Percentiles rank a stretch among this genome's conserved stretches.
Evolutionary conservation across 495 filamentous ascomycete genomes (phyloP).

Genomic region (Neurospora sp.): DNA sequence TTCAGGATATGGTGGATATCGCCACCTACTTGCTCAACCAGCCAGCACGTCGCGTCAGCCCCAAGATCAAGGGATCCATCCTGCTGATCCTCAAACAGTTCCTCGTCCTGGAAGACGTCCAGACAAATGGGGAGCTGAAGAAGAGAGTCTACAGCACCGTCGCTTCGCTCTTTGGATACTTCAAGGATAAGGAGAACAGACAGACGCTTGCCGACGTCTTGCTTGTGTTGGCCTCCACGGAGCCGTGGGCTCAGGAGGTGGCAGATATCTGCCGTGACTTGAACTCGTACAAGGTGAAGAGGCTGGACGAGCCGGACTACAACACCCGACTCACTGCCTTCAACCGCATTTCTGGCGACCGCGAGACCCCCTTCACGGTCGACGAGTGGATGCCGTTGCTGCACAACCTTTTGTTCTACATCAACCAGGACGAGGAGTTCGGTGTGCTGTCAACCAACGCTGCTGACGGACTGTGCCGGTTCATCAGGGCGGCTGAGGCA

Average conservation of each 20-base stretch:
- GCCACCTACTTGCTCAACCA: conserved; percentile 74
- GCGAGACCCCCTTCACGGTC: conserved; percentile 44
- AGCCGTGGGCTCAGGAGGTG: conserved; percentile 48
- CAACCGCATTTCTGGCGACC: conserved; percentile 52
- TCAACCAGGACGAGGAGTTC: conserved; percentile 79
- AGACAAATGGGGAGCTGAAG: conserved; percentile 47
- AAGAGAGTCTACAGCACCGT: conserved; percentile 50
- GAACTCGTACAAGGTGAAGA: conserved; percentile 60
- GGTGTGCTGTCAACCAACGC: conserved; percentile 73
- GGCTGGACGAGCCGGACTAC: conserved; percentile 78
- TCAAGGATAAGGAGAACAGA: conserved; percentile 68
- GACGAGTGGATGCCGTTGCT: conserved; percentile 85
- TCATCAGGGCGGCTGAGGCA: conserved; percentile 48
- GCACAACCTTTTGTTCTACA: conserved; percentile 81
- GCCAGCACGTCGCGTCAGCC: conserved; percentile 67
- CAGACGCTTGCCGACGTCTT: conserved; percentile 62
- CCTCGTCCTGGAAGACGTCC: conserved; percentile 61
- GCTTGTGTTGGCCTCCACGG: conserved; percentile 51
- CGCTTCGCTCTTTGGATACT: conserved; percentile 72
- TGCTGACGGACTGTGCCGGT: conserved; percentile 68
- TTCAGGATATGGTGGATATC: conserved; percentile 63
- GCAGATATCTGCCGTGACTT: conserved; percentile 66
- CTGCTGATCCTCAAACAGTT: conserved; percentile 60
- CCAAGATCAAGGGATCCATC: conserved; percentile 72
- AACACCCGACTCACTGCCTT: conserved; percentile 71